These are phyloP conservation scores for Amauroascus verrucosus DNA, from an alignment of 2,329 filamentous ascomycete genomes.

Conservation along the genomic window DNA sequence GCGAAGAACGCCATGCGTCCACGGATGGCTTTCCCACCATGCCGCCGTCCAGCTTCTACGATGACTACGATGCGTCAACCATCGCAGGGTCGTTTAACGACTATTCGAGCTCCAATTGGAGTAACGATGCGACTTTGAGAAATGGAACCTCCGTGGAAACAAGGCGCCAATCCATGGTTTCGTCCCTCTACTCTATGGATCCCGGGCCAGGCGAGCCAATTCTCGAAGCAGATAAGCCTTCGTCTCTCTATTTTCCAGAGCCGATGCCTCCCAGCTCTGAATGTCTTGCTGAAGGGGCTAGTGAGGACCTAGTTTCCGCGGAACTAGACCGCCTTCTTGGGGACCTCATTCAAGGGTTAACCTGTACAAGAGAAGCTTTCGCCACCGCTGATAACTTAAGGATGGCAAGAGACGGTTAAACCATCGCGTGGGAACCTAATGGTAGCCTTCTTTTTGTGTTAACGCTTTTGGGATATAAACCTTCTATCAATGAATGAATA, in stretches of 20 bases:
- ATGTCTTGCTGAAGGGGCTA: slow-evolving; percentile 30
- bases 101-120: slow-evolving; percentile 3
- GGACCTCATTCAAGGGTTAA: slow-evolving; percentile 32
- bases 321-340: slow-evolving; percentile 36
- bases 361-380: slow-evolving; percentile 28
- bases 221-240: slow-evolving; percentile 3
- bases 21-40: slow-evolving; percentile 37
- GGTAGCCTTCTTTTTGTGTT: background rate
- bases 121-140: slow-evolving; percentile 7
- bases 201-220: background rate
- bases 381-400: slow-evolving; percentile 15
- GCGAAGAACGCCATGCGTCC: background rate
- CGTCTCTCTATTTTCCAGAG: slow-evolving; percentile 29
- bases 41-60: slow-evolving; percentile 38
- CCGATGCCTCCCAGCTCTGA: slow-evolving; percentile 31
- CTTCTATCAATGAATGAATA: no score
- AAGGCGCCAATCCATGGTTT: slow-evolving; percentile 4
- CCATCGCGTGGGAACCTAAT: background rate
- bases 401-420: slow-evolving; percentile 14
- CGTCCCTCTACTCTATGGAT: slow-evolving; percentile 14
- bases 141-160: slow-evolving; percentile 1
- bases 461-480: background rate
- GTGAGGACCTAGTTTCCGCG: slow-evolving; percentile 27
- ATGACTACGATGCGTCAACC: slow-evolving; percentile 27
- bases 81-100: slow-evolving; percentile 3